phyloP scores from a whole-genome alignment of 2,329 filamentous ascomycete species.

The Ceratocystiopsis sp. region DNA sequence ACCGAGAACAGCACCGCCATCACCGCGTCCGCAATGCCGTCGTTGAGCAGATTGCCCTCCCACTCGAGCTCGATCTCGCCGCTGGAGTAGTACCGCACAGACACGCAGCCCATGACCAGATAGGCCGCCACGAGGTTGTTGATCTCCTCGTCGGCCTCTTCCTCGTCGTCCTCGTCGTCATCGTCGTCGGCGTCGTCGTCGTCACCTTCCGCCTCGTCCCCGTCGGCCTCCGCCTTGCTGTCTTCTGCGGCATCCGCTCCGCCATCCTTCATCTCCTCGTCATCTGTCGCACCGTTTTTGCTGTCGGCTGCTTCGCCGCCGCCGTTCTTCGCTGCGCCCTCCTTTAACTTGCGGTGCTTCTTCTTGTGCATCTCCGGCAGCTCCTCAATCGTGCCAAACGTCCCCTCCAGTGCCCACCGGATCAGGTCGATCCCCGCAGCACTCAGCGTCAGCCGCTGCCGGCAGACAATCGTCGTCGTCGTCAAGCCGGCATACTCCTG shows the following conservation, averaged over 20 bases:
- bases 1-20: slow-evolving; percentile 84
- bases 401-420: slow-evolving; percentile 84
- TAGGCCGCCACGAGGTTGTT: slow-evolving; percentile 46
- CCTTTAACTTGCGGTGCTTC: slow-evolving; percentile 11
- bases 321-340: slow-evolving; percentile 18
- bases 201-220: slow-evolving; percentile 14
- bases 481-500: slow-evolving; percentile 94
- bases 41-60: slow-evolving; percentile 96
- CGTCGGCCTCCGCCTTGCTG: slow-evolving; percentile 16
- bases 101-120: slow-evolving; percentile 78
- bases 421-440: slow-evolving; percentile 84
- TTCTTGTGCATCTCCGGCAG: slow-evolving; percentile 34
- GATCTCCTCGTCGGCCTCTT: slow-evolving; percentile 38
- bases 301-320: slow-evolving; percentile 11
- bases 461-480: slow-evolving; percentile 85
- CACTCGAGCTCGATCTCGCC: slow-evolving; percentile 84
- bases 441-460: slow-evolving; percentile 73
- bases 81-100: slow-evolving; percentile 57
- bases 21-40: slow-evolving; percentile 93
- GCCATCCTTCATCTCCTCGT: slow-evolving; percentile 14
- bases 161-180: slow-evolving; percentile 23
- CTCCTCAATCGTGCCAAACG: slow-evolving; percentile 73
- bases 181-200: slow-evolving; percentile 22
- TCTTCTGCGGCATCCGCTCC: slow-evolving; percentile 31
- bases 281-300: slow-evolving; percentile 4